Percentiles rank a stretch among this genome's conserved stretches.
Conservation (phyloP, 2,329 filamentous ascomycete genomes). For the Fusarium napiforme region DNA sequence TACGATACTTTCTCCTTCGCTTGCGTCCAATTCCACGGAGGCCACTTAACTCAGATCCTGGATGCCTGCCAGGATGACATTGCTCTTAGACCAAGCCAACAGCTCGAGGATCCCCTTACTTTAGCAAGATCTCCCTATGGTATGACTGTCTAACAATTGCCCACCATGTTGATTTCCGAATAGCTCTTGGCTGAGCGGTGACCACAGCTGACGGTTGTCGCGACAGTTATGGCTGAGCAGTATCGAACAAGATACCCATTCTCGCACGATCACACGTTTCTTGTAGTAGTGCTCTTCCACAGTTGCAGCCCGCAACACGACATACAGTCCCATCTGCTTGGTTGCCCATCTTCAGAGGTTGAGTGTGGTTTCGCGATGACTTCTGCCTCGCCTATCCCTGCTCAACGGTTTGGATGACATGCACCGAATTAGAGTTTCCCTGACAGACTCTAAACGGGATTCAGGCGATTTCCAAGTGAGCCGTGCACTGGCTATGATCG, state of each 20-base stretch:
- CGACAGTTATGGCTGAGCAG: conserved; percentile 53
- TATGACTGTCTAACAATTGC: conserved; percentile 11
- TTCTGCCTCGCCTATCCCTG: neutral
- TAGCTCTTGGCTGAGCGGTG: conserved; percentile 11
- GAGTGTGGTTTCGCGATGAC: neutral
- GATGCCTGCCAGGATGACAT: conserved; percentile 32
- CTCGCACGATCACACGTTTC: neutral
- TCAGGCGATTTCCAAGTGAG: neutral
- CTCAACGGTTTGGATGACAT: neutral
- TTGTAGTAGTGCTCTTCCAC: neutral
- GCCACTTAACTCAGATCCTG: conserved; percentile 23
- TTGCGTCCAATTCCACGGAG: conserved; percentile 17
- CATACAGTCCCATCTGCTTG: neutral
- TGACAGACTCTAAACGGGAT: neutral
- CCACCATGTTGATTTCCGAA: conserved; percentile 26
- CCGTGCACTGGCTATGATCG: neutral
- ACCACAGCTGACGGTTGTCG: neutral
- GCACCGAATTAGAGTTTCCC: conserved; percentile 8
- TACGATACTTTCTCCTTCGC: neutral
- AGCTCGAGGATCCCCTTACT: too few species aligned
- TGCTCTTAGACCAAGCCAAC: neutral
- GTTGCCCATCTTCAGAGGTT: neutral
- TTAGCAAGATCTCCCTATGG: too few species aligned
- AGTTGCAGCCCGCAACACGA: neutral
- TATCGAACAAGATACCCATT: conserved; percentile 37